Percentiles rank a stretch among this genome's conserved stretches.
phyloP scores from a whole-genome alignment of 805 yeast genomes.

The Peterozyma toletana region DNA sequence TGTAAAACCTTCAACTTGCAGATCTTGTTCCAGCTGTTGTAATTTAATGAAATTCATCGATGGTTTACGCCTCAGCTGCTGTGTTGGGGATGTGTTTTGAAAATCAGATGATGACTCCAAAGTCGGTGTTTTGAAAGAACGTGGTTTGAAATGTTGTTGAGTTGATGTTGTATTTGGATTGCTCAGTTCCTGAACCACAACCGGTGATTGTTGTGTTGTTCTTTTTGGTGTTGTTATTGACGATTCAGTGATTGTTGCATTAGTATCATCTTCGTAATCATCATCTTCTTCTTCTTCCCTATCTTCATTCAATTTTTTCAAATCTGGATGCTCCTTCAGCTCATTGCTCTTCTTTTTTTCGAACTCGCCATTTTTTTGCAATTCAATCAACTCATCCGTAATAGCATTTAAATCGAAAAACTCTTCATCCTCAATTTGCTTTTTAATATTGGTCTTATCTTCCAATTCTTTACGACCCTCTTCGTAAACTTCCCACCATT shows the following conservation, averaged over 20 bases:
- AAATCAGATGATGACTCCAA: slow-evolving; percentile 1
- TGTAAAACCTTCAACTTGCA: background rate
- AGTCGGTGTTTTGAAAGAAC: slow-evolving; percentile 6
- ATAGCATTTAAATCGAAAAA: slow-evolving; percentile 41
- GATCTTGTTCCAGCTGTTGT: background rate
- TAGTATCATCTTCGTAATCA: slow-evolving; percentile 6
- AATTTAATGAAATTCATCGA: background rate
- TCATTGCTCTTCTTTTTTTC: slow-evolving; percentile 5
- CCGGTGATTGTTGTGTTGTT: background rate
- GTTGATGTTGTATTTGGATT: background rate
- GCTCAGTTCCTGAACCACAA: background rate
- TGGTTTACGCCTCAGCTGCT: background rate
- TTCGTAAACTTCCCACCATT: slow-evolving; percentile 52
- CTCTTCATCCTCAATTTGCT: slow-evolving; percentile 20
- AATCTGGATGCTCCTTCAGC: slow-evolving; percentile 12
- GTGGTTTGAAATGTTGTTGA: background rate
- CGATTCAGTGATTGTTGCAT: slow-evolving; percentile 11
- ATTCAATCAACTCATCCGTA: slow-evolving; percentile 28
- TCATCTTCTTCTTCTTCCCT: slow-evolving; percentile 5
- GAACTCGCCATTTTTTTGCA: slow-evolving; percentile 4
- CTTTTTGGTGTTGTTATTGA: background rate
- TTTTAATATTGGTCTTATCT: slow-evolving; percentile 13
- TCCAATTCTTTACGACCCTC: slow-evolving; percentile 26
- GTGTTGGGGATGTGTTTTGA: background rate
- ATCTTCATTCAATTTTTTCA: slow-evolving; percentile 10